Evolutionary conservation across 495 filamentous ascomycete species (phyloP), one percentile per base, ranked within the genome.

Genomic region (Oleoguttula mirabilis): DNA sequence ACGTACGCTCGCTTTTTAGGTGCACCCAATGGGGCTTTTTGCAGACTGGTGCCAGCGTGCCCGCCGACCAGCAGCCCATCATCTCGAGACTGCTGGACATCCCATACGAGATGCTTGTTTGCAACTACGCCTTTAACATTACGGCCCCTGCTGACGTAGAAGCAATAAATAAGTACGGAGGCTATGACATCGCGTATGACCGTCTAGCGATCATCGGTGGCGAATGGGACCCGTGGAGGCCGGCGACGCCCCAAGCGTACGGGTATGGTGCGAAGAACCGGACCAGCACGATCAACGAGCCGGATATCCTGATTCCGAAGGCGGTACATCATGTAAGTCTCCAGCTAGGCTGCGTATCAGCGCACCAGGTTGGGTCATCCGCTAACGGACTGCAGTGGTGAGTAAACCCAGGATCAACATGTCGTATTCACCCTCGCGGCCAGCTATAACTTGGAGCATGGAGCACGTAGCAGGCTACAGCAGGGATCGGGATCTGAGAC

Each of bases 1-100:
- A n/a, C n/a, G n/a, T n/a, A n/a, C n/a, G n/a, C n/a, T n/a, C n/a
- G n/a, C n/a, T n/a, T n/a, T n/a, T n/a, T n/a, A n/a, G n/a, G n/a
- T n/a, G n/a, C n/a, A 54, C 59, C 56, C 66, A 74, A 61, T 87
- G 79, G 79, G 82, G 81, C 23, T 85, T 70, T 59, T 68, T 82
- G 19, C 68, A 72, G 50, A 80, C 77, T 4, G 81, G 81, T 44
- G 73, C 71, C 28, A 69, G 72, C 20, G 72, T 75, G 1, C 80
- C 80, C 0, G 30, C 50, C 0, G 51, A 62, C 46, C 69, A 76
- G 45, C 66, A 72, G 0, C 76, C 82, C 0, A 53, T 87, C 4
- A 67, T 84, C 42, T 82, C 79, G 6, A 75, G 80, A 6, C 66
- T 69, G 1, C 64, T 80, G 43, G 66, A 71, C 50, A 43, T 83